These are phyloP conservation scores for Citeromyces matritensis DNA, from an alignment of 805 yeast genomes.

Conservation along the genomic window DNA sequence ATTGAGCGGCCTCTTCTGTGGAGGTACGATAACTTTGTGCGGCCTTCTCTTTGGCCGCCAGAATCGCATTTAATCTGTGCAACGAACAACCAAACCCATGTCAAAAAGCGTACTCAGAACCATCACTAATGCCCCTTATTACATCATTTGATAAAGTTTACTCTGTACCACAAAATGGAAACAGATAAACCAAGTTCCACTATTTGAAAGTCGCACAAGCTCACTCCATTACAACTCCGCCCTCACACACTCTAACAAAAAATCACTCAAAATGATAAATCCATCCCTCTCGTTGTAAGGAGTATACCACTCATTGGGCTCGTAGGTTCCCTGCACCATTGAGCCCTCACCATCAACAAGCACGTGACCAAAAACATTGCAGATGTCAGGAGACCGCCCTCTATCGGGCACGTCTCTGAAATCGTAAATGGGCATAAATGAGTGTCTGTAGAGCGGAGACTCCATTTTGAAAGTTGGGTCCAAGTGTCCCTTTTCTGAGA, in stretches of 20 bases:
- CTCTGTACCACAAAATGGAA: too few species aligned
- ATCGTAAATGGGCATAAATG: slow-evolving; percentile 60
- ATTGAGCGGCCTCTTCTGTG: too few species aligned
- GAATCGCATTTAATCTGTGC: too few species aligned
- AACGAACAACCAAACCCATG: too few species aligned
- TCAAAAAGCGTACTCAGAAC: too few species aligned
- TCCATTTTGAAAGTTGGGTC: slow-evolving; percentile 44
- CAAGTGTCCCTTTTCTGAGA: slow-evolving; percentile 12
- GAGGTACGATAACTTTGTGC: too few species aligned
- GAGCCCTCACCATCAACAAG: slow-evolving; percentile 37
- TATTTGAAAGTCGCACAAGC: too few species aligned
- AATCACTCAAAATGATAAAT: slow-evolving; percentile 34
- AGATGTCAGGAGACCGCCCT: slow-evolving; percentile 56
- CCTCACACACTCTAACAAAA: slow-evolving; percentile 17
- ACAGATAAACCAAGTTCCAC: too few species aligned
- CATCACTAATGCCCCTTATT: too few species aligned
- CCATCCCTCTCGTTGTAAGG: slow-evolving; percentile 29
- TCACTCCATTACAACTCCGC: too few species aligned
- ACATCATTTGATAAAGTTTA: too few species aligned
- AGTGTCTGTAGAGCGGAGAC: slow-evolving; percentile 32
- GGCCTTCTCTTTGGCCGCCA: too few species aligned
- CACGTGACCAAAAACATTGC: slow-evolving; percentile 59
- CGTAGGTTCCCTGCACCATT: slow-evolving; percentile 39
- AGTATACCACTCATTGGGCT: slow-evolving; percentile 45
- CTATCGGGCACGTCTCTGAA: slow-evolving; percentile 47